A percentile compares a stretch with the other conserved stretches of the same genome.
phyloP scores from a whole-genome alignment of 2,329 filamentous ascomycete genomes.

The Thielaviopsis ethacetica region DNA sequence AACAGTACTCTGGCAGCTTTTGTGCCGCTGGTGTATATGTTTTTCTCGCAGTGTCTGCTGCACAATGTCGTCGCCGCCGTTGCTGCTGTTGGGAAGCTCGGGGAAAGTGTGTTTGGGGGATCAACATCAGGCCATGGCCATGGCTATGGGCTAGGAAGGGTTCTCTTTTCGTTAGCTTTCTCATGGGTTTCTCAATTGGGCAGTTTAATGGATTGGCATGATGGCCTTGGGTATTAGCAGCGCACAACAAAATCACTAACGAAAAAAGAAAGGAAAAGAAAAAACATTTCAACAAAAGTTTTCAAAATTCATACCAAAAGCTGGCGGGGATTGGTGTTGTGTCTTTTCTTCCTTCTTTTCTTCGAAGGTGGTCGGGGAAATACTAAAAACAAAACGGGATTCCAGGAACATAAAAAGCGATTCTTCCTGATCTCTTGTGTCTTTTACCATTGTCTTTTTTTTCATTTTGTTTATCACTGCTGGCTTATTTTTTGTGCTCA shows the following conservation, averaged over 20 bases:
- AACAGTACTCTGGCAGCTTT: neutral
- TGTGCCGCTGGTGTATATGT: slow-evolving; percentile 5
- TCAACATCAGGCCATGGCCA: slow-evolving; percentile 11
- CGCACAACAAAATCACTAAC: neutral
- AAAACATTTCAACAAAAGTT: neutral
- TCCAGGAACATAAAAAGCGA: neutral
- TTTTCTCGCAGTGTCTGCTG: slow-evolving; percentile 8
- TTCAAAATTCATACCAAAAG: neutral
- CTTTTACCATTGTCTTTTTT: neutral
- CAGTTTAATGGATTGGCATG: neutral
- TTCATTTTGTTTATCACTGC: neutral
- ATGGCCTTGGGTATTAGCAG: neutral
- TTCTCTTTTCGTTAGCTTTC: slow-evolving; percentile 7
- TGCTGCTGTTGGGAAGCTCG: slow-evolving; percentile 10
- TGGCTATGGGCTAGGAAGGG: slow-evolving; percentile 11
- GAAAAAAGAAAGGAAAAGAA: slow-evolving; percentile 1
- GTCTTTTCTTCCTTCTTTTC: neutral
- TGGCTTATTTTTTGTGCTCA: neutral
- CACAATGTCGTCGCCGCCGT: slow-evolving; percentile 6
- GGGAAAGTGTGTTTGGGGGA: slow-evolving; percentile 9
- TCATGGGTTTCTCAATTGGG: slow-evolving; percentile 5
- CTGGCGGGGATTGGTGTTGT: neutral
- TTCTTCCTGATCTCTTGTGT: neutral
- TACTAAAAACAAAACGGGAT: neutral
- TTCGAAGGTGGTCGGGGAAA: neutral